Conservation (phyloP, 306 rosid species). For the Gillenia trifoliata region DNA sequence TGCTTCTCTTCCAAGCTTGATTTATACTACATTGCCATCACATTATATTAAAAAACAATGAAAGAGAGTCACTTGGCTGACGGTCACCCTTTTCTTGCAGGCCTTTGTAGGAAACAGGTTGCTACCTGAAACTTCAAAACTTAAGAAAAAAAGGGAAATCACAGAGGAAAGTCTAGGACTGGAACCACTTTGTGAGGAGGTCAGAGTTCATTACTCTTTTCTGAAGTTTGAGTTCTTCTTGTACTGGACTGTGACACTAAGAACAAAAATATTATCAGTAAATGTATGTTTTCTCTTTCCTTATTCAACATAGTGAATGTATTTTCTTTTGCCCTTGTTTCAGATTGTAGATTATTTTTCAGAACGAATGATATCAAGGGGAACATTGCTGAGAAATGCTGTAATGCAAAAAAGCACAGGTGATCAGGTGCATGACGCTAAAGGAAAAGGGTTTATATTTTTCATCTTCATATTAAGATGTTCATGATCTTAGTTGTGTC, state of each 20-base stretch:
- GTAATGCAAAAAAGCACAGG: constrained; percentile 59
- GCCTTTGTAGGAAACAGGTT: constrained; percentile 50
- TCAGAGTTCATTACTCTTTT: constrained; percentile 9
- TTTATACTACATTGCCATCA: not conserved
- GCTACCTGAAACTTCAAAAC: constrained; percentile 5
- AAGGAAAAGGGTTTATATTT: not conserved
- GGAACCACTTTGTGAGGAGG: constrained; percentile 88
- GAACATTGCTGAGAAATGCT: constrained; percentile 64
- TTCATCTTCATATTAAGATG: constrained; percentile 4
- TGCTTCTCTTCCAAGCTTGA: constrained; percentile 5
- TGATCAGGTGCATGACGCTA: constrained; percentile 56
- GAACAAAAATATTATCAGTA: not conserved
- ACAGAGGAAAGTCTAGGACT: constrained; percentile 56
- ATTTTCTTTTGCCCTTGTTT: constrained; percentile 29
- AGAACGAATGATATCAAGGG: constrained; percentile 63
- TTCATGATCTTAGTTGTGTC: constrained; percentile 13
- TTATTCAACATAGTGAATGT: constrained; percentile 16
- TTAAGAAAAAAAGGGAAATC: constrained; percentile 50
- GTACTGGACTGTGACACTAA: not conserved
- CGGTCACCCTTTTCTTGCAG: constrained; percentile 37
- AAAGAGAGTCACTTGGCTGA: constrained; percentile 7
- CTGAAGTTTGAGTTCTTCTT: not conserved
- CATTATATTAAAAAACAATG: constrained; percentile 3
- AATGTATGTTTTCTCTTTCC: constrained; percentile 13
- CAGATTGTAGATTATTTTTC: constrained; percentile 72